These are phyloP conservation scores for Salix dunnii DNA, from an alignment of 345 rosid genomes.

Conservation along the genomic window DNA sequence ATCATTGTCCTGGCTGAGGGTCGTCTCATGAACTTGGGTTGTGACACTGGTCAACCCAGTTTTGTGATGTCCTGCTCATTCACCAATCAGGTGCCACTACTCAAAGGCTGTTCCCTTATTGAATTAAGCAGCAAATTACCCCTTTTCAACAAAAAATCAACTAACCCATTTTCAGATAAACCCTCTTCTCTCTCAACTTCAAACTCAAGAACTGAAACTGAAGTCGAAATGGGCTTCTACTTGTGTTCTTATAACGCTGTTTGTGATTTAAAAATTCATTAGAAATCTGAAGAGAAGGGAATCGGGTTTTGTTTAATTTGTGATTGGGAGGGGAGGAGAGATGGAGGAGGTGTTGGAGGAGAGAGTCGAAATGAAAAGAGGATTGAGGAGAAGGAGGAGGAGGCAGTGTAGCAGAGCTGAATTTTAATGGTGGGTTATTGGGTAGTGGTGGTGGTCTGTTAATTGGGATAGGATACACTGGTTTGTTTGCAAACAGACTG, in stretches of 20 bases:
- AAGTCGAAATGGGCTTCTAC: conserved; percentile 20
- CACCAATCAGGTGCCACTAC: too few species aligned
- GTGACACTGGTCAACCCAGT: too few species aligned
- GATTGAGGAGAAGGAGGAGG: conserved; percentile 35
- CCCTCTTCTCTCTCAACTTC: conserved; percentile 28
- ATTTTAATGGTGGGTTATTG: conserved; percentile 38
- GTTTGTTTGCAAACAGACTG: conserved; percentile 56
- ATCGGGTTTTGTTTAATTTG: conserved; percentile 24
- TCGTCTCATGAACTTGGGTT: too few species aligned
- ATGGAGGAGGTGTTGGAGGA: conserved; percentile 72
- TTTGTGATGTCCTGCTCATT: too few species aligned
- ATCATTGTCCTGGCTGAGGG: too few species aligned
- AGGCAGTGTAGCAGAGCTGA: conserved; percentile 56
- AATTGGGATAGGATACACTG: conserved; percentile 44
- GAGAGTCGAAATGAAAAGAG: conserved; percentile 58
- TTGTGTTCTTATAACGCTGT: conserved; percentile 19
- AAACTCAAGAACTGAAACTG: conserved; percentile 27
- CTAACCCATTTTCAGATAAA: conserved; percentile 24
- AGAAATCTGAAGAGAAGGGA: conserved; percentile 43
- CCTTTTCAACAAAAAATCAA: conserved; percentile 48
- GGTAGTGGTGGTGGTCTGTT: conserved; percentile 34
- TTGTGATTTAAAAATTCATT: conserved; percentile 22
- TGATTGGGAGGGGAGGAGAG: conserved; percentile 50
- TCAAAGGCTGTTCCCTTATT: conserved; percentile 50
- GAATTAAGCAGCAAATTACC: conserved; percentile 46